A percentile compares a stretch with the other conserved stretches of the same genome.
These are phyloP conservation scores for Arctium minus DNA, from an alignment of 129 eudicot genomes.

Conservation along the genomic window DNA sequence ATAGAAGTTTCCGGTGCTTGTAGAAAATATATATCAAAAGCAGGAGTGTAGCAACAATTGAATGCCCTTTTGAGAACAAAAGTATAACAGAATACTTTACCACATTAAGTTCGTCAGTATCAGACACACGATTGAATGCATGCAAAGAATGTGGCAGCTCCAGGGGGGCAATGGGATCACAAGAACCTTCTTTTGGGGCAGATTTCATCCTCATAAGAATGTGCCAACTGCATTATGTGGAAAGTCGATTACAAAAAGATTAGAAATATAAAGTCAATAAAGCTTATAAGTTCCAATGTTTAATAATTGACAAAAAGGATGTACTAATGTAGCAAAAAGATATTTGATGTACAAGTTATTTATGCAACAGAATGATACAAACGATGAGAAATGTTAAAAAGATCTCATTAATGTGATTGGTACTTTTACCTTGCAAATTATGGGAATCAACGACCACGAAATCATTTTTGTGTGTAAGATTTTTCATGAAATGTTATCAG, in stretches of 20 bases:
- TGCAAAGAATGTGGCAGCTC: constrained; percentile 96
- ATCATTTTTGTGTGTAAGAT: not conserved
- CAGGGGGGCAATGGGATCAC: constrained; percentile 87
- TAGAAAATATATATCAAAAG: not conserved
- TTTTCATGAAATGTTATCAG: not conserved
- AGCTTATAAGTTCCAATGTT: not conserved
- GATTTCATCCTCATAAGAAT: constrained; percentile 81
- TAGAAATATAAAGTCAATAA: not conserved
- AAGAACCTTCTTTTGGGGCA: constrained; percentile 44
- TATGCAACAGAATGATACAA: not conserved
- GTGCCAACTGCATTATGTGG: constrained; percentile 65
- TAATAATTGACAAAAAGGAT: not conserved
- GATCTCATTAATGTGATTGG: not conserved
- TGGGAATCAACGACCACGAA: not conserved
- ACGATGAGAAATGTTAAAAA: not conserved
- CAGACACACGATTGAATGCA: constrained; percentile 70
- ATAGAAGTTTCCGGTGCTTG: not conserved
- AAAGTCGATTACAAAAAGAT: not conserved
- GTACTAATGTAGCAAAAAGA: not conserved
- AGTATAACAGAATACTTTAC: constrained; percentile 29
- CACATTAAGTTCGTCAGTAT: constrained; percentile 66
- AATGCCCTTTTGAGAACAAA: not conserved
- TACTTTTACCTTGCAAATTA: not conserved
- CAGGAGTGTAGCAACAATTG: not conserved
- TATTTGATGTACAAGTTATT: not conserved